Evolutionary conservation across 2,329 filamentous ascomycete species (phyloP), one percentile per base, ranked within the genome.

Genomic region (Colletotrichum sp.): DNA sequence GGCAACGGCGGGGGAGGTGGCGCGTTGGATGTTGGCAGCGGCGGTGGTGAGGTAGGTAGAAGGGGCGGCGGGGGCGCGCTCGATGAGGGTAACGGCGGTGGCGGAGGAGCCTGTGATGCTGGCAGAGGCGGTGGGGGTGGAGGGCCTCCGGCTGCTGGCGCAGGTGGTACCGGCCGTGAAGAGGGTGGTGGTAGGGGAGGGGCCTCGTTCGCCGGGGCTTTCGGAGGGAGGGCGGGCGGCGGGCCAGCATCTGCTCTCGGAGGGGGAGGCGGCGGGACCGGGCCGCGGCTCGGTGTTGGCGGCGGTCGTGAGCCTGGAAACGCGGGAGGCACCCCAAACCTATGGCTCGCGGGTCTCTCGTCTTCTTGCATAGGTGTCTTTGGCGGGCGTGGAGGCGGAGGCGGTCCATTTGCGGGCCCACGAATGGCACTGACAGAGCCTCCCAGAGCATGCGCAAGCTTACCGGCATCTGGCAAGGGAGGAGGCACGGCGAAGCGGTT

Each of bases 391-490:
- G 91, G 92, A 13, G 93, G 93, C 47, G 93, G 92, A 29, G 92
- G 90, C 33, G 93, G 93, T 2, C 90, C 92, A 51, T 73, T 76
- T 54, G 69, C 68, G 12, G 62, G 62, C 29, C 72, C 72, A 11
- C 72, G 72, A 27, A 75, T 63, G 27, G 69, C 63, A 86, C 86
- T 12, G 86, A 74, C 63, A 8, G 88, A 69, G 78, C 80, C 16
- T 81, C 83, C 80, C 77, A 86, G 55, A 83, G 80, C 86, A 84
- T 92, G 88, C 5, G 93, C 95, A 80, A 91, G 97, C 83, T 95
- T 98, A 47, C 97, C 97, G 72, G 97, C 97, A 82, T 98, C 96
- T 69, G 95, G 91, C 73, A 98, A 85, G 4, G 96, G 94, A 38
- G 97, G 97, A 59, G 97, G 97, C 11, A 76, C 75, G 21, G 70